Conservation (phyloP, 345 rosid genomes). For the Populus simonii region DNA sequence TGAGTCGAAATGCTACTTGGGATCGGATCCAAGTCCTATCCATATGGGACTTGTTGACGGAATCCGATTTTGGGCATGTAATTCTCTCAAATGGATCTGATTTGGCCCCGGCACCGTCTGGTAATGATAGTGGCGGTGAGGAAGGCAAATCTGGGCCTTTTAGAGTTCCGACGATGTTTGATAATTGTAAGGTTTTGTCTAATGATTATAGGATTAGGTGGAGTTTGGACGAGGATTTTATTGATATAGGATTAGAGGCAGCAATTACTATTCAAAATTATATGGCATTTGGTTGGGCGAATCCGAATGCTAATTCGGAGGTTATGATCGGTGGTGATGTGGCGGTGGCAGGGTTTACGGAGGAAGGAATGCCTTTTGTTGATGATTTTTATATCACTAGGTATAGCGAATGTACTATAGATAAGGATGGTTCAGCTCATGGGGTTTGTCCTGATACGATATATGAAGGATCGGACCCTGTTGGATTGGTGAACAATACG, state of each 20-base stretch:
- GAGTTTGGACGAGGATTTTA: conserved; percentile 57
- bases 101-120: conserved; percentile 40
- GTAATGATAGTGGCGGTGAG: conserved; percentile 16
- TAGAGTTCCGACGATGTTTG: conserved; percentile 65
- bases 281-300: conserved; percentile 96
- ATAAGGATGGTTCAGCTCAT: conserved; percentile 52
- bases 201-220: conserved; percentile 65
- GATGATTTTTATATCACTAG: conserved; percentile 79
- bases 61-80: conserved; percentile 78
- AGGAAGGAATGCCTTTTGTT: conserved; percentile 68
- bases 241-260: conserved; percentile 87
- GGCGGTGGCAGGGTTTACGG: conserved; percentile 66
- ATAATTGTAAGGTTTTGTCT: conserved; percentile 70
- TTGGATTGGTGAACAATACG: conserved; percentile 67
- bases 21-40: conserved; percentile 54
- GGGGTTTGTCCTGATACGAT: conserved; percentile 91
- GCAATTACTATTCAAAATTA: conserved; percentile 54
- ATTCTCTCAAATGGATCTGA: conserved; percentile 39
- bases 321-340: conserved; percentile 80
- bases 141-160: conserved; percentile 21
- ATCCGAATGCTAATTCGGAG: conserved; percentile 42
- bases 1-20: conserved; percentile 59
- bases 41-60: conserved; percentile 65
- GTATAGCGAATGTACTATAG: conserved; percentile 62
- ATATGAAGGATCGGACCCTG: conserved; percentile 44